Evolutionary conservation across 129 eudicot species (phyloP).

Genomic region (Helianthus tuberosus): DNA sequence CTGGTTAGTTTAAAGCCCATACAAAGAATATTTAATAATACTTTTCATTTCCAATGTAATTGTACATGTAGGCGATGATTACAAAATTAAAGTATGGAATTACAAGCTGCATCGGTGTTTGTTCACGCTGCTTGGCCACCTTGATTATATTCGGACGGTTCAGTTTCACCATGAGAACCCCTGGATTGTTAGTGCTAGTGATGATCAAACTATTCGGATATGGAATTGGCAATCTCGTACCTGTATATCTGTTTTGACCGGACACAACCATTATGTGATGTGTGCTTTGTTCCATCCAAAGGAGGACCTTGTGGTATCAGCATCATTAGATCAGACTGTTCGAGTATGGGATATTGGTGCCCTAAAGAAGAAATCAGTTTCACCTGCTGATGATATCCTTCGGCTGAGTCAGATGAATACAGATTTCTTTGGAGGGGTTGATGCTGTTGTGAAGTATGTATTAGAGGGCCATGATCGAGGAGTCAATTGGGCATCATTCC

Average conservation of each 20-base stretch:
- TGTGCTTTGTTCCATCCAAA: slow-evolving; percentile 85
- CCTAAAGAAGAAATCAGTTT: slow-evolving; percentile 70
- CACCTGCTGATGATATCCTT: slow-evolving; percentile 83
- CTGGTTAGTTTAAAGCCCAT: neutral
- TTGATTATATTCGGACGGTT: slow-evolving; percentile 82
- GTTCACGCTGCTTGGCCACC: slow-evolving; percentile 83
- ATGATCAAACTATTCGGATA: slow-evolving; percentile 85
- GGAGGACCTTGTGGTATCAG: slow-evolving; percentile 83
- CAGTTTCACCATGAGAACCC: slow-evolving; percentile 87
- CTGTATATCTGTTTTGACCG: slow-evolving; percentile 80
- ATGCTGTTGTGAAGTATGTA: slow-evolving; percentile 86
- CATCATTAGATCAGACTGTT: slow-evolving; percentile 86
- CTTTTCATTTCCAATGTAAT: slow-evolving; percentile 19
- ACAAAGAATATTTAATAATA: neutral
- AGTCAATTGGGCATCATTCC: slow-evolving; percentile 83
- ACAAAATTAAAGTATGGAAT: slow-evolving; percentile 86
- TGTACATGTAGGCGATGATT: slow-evolving; percentile 73
- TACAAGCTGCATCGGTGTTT: slow-evolving; percentile 82
- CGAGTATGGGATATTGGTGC: slow-evolving; percentile 93
- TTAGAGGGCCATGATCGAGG: slow-evolving; percentile 86
- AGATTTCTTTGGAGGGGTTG: slow-evolving; percentile 82
- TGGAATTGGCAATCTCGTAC: slow-evolving; percentile 96
- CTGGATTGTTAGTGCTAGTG: slow-evolving; percentile 95
- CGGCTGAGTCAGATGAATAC: slow-evolving; percentile 78
- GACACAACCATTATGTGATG: slow-evolving; percentile 92